Percentiles rank a stretch among this genome's conserved stretches.
Evolutionary conservation across 2,329 filamentous ascomycete species (phyloP).

Genomic region (Botryotinia globosa): DNA sequence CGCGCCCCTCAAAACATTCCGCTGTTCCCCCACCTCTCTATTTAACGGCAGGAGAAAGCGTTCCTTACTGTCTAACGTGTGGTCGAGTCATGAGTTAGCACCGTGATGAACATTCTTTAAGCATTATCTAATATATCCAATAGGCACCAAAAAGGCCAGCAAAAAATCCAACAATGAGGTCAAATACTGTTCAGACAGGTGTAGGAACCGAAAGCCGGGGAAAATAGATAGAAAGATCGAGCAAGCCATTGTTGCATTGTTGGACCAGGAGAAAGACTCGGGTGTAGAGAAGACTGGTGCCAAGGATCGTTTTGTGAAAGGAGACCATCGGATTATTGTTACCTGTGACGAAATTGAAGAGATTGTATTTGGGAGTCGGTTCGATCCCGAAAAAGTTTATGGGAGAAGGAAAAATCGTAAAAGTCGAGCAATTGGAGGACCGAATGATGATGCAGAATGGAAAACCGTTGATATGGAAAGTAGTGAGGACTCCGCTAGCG

Average conservation of each 20-base stretch:
- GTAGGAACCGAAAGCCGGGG: constrained; percentile 50
- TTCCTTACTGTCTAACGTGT: constrained; percentile 19
- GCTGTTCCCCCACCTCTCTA: constrained; percentile 18
- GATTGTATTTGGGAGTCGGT: constrained; percentile 47
- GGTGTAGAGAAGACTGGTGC: constrained; percentile 29
- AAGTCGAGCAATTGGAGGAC: constrained; percentile 38
- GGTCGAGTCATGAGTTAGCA: constrained; percentile 19
- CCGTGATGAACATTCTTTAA: too few species aligned
- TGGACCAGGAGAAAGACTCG: constrained; percentile 39
- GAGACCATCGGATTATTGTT: constrained; percentile 50
- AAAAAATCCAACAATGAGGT: constrained; percentile 20
- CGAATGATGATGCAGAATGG: constrained; percentile 43
- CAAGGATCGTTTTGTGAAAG: constrained; percentile 44
- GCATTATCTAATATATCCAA: neutral
- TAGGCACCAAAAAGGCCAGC: constrained; percentile 16
- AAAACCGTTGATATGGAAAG: constrained; percentile 46
- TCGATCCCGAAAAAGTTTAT: constrained; percentile 46
- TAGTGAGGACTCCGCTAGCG: constrained; percentile 40
- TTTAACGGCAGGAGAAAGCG: constrained; percentile 13
- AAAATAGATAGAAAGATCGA: constrained; percentile 53
- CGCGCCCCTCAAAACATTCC: constrained; percentile 15
- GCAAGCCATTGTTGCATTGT: constrained; percentile 44
- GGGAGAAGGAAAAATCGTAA: constrained; percentile 47
- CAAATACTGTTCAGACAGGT: constrained; percentile 59
- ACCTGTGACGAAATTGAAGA: constrained; percentile 50